These are phyloP conservation scores for Linum usitatissimum DNA, from an alignment of 345 rosid genomes.

Conservation along the genomic window DNA sequence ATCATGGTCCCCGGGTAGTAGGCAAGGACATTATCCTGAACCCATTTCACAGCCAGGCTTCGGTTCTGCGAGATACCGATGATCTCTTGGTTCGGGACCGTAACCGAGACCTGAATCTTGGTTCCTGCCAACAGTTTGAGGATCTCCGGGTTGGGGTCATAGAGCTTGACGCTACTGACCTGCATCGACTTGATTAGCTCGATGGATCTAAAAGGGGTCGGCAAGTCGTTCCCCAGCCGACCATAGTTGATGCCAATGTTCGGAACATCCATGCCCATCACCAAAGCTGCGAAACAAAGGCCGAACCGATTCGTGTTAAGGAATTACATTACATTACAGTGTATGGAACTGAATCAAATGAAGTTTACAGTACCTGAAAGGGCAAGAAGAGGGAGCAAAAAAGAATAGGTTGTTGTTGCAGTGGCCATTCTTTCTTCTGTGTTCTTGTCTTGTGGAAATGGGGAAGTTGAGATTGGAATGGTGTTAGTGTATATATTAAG, in stretches of 20 bases:
- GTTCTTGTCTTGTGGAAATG: too few relatives aligned
- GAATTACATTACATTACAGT: conserved; percentile 23
- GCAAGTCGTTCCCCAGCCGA: conserved; percentile 42
- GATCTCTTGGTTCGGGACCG: conserved; percentile 56
- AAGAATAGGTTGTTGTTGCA: too few relatives aligned
- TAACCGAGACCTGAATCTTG: conserved; percentile 41
- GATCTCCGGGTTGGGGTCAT: conserved; percentile 47
- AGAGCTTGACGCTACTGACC: conserved; percentile 47
- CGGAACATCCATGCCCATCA: conserved; percentile 27
- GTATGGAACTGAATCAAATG: conserved; percentile 5
- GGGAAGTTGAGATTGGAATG: too few relatives aligned
- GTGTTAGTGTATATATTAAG: too few relatives aligned
- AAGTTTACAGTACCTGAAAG: too few relatives aligned
- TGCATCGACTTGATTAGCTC: conserved; percentile 35
- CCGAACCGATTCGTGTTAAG: not conserved
- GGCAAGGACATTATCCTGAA: conserved; percentile 34
- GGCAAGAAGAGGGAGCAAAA: too few relatives aligned
- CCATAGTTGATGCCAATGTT: conserved; percentile 44
- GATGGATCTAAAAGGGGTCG: conserved; percentile 41
- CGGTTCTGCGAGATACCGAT: conserved; percentile 33
- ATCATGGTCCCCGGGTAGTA: conserved; percentile 46
- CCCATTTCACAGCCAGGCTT: conserved; percentile 37
- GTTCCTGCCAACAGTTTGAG: conserved; percentile 38
- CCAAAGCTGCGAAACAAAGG: not conserved
- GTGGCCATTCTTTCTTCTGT: too few relatives aligned